Percentiles rank a stretch among this genome's conserved stretches.
Evolutionary conservation across 345 rosid species (phyloP).

Genomic region (Raphanus raphanistrum): DNA sequence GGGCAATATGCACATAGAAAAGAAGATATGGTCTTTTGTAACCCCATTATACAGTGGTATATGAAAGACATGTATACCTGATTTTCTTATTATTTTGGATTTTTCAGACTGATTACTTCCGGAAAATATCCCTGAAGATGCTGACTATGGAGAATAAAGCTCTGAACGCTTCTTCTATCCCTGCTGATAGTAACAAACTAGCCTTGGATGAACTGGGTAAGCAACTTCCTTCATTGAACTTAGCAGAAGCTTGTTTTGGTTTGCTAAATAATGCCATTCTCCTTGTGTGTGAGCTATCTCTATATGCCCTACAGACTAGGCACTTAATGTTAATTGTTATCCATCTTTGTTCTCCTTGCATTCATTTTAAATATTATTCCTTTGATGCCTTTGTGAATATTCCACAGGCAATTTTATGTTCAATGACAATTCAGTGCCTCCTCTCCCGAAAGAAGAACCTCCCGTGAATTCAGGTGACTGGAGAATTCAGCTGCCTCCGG

Average conservation of each 20-base stretch:
- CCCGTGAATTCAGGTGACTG: constrained; percentile 50
- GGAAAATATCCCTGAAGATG: background rate
- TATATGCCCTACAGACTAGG: too few relatives aligned
- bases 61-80: background rate
- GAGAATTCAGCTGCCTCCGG: constrained; percentile 51
- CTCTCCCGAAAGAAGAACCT: constrained; percentile 45
- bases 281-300: too few relatives aligned
- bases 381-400: background rate
- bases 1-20: too few relatives aligned
- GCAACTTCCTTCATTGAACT: background rate
- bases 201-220: constrained; percentile 27
- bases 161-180: constrained; percentile 16
- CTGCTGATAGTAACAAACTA: constrained; percentile 42
- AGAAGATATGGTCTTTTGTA: too few relatives aligned
- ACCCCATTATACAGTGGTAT: too few relatives aligned
- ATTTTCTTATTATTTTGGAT: background rate
- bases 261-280: too few relatives aligned
- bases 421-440: constrained; percentile 46
- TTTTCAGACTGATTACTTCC: background rate
- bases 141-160: background rate
- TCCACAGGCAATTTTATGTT: background rate
- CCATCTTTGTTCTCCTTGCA: too few relatives aligned
- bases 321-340: too few relatives aligned
- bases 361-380: background rate
- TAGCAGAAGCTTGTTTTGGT: background rate